Percentiles rank a stretch among this genome's conserved stretches.
These are phyloP conservation scores for Backusella luteola DNA, from an alignment of 192 early-diverging fungal genomes.

Conservation along the genomic window DNA sequence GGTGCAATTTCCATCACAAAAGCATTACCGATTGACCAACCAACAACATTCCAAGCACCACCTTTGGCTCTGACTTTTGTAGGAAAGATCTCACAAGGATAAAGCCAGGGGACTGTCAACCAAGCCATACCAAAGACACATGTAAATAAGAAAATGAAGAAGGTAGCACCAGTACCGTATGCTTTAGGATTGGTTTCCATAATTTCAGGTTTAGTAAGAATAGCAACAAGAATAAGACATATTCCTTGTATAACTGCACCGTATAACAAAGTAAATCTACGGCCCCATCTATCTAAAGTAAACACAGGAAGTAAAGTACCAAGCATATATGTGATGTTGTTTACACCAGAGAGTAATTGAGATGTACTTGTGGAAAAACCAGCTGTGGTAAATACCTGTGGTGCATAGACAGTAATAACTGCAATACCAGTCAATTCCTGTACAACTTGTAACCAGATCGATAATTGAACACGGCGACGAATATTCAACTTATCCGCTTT, in stretches of 20 bases:
- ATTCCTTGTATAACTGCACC: conserved; percentile 29
- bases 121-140: conserved; percentile 57
- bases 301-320: conserved; percentile 27
- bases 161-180: conserved; percentile 28
- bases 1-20: conserved; percentile 54
- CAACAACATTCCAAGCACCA: conserved; percentile 51
- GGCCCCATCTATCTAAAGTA: conserved; percentile 26
- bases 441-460: conserved; percentile 44
- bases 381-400: conserved; percentile 42
- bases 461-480: conserved; percentile 45
- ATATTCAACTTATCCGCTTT: conserved; percentile 45
- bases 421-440: conserved; percentile 66
- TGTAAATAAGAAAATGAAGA: conserved; percentile 40
- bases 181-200: conserved; percentile 19
- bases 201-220: conserved; percentile 22
- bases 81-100: conserved; percentile 54
- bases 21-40: conserved; percentile 52
- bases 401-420: conserved; percentile 59
- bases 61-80: conserved; percentile 63
- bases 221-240: conserved; percentile 17
- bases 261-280: conserved; percentile 27
- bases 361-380: conserved; percentile 35
- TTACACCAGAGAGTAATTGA: conserved; percentile 34
- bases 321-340: conserved; percentile 34
- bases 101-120: conserved; percentile 69